Evolutionary conservation across 805 yeast genomes (phyloP), one percentile per base, ranked within the genome.

Genomic region (Spathaspora hagerdaliae): DNA sequence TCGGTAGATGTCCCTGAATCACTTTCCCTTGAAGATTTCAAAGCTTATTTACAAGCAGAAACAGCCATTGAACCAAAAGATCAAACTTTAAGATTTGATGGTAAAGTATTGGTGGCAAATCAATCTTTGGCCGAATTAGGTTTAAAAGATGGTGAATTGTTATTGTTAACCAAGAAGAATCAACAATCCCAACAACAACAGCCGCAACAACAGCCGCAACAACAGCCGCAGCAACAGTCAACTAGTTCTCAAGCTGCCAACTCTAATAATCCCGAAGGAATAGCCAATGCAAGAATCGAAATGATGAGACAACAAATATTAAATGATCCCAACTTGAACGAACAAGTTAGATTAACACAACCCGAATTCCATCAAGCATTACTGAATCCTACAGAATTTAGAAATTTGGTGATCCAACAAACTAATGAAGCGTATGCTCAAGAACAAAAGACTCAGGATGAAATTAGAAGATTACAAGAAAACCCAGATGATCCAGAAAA

Each of bases 1-100:
- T 41, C 64, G 3, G 73, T 87, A 1, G 96, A 89, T 43, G 75
- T 88, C 5, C 77, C 87, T 4, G 77, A 68, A 1, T 85, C 83
- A 11, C 75, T 89, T 71, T 60, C 80, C 0, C 59, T 89, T 8
- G 70, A 61, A 11, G 96, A 90, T 59, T 75, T 91, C 52, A 74
- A 78, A 48, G 95, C 92, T 0, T 81, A 84, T 51, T 58, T 90
- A 8, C 84, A 83, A 49, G 80, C 84, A 1, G 96, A 88, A 56
- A 75, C 89, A 7, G 74, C 70, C 11, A 74, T 84, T 42, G 65
- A 69, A 9, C 64, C 75, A 4, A 54, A 59, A 0, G 54, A 64
- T 12, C 86, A 84, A 56, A 61, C 69, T n/a, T 54, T 88, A 39
- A 58, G 69, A 19, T 69, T 69, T 53, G 74, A 82, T 50, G 75